A percentile compares a stretch with the other conserved stretches of the same genome.
Evolutionary conservation across 2,329 filamentous ascomycete genomes (phyloP).

Genomic region (Metarhizium sp.): DNA sequence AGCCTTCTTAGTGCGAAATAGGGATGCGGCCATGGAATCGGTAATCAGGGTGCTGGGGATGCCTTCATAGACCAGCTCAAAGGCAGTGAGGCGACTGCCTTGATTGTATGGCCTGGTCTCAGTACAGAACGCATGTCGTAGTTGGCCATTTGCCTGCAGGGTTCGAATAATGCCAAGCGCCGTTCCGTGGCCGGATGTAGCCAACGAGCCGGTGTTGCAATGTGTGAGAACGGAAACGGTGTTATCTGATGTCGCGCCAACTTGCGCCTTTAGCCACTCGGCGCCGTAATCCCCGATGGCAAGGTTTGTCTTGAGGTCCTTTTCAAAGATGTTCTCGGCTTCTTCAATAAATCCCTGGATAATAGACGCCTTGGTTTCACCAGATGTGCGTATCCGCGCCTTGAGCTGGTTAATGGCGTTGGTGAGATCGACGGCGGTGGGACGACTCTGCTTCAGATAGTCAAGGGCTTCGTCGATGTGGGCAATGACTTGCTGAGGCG

Average conservation of each 20-base stretch:
- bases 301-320: slow-evolving; percentile 81
- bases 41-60: slow-evolving; percentile 90
- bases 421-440: slow-evolving; percentile 88
- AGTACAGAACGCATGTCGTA: slow-evolving; percentile 87
- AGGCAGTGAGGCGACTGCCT: slow-evolving; percentile 87
- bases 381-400: slow-evolving; percentile 43
- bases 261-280: slow-evolving; percentile 65
- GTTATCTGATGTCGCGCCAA: slow-evolving; percentile 34
- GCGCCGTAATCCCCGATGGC: slow-evolving; percentile 77
- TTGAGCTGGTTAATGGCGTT: slow-evolving; percentile 83
- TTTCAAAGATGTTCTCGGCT: slow-evolving; percentile 77
- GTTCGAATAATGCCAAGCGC: slow-evolving; percentile 89
- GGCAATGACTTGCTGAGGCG: slow-evolving; percentile 48
- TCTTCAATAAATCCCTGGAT: slow-evolving; percentile 63
- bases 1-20: slow-evolving; percentile 57
- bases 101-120: slow-evolving; percentile 98
- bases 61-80: slow-evolving; percentile 87
- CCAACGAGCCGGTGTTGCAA: slow-evolving; percentile 95
- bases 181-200: slow-evolving; percentile 95
- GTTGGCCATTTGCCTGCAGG: slow-evolving; percentile 53
- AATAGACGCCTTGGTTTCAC: slow-evolving; percentile 41
- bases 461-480: slow-evolving; percentile 71
- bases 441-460: slow-evolving; percentile 80
- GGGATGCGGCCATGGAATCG: slow-evolving; percentile 89
- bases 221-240: slow-evolving; percentile 80